Percentiles rank a stretch among this genome's conserved stretches.
Conservation (phyloP, 179 eudicot genomes). For the Silene coronaria region DNA sequence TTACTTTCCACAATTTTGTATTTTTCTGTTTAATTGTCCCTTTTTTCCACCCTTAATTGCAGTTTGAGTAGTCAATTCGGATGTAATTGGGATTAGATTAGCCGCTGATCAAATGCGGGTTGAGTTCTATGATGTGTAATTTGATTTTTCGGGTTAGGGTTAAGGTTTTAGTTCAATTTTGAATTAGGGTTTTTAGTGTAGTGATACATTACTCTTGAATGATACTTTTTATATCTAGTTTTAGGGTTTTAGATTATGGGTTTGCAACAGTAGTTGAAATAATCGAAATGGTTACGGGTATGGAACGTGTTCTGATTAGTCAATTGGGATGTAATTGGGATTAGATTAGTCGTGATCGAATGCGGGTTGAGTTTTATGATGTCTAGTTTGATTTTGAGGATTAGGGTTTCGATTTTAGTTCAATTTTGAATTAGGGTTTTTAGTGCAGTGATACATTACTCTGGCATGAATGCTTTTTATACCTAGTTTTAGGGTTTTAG, state of each 20-base stretch:
- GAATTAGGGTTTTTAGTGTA: conserved; percentile 6
- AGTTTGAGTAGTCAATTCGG: background rate
- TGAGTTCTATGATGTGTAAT: background rate
- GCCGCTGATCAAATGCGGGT: background rate
- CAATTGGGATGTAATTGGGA: background rate
- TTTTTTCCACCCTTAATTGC: background rate
- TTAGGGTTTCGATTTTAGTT: background rate
- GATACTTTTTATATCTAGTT: background rate
- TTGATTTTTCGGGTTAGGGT: background rate
- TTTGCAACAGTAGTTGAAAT: background rate
- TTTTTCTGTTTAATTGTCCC: background rate
- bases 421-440: background rate
- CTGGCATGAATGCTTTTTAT: background rate
- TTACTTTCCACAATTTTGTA: too few relatives aligned
- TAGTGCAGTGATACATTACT: background rate
- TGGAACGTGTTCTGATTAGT: background rate
- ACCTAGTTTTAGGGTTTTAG: background rate
- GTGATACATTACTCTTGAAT: background rate
- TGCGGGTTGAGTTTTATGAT: background rate
- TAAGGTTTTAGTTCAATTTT: background rate
- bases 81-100: background rate
- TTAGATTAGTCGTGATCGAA: background rate
- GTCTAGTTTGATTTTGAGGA: background rate
- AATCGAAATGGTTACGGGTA: background rate
- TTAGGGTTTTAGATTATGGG: background rate